Base-by-base conservation (phyloP, 2,329 filamentous ascomycete species). In the Calonectria ilicicola region DNA sequence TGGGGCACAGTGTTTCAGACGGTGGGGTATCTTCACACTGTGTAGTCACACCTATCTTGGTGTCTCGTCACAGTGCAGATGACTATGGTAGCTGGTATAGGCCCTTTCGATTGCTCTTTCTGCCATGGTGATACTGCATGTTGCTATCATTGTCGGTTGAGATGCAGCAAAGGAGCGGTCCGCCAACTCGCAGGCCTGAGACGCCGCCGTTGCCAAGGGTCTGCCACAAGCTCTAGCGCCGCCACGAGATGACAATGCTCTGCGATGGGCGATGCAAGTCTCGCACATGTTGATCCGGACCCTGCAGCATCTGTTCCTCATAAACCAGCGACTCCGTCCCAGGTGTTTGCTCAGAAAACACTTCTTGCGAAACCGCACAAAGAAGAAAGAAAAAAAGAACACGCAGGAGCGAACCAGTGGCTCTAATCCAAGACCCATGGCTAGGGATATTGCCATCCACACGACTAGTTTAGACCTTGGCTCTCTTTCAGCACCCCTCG, bases 1-100 rank as follows among this genome's bases (percentile, higher is more conserved):
- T 72, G 70, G 70, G 65, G 70, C 58, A 72, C 70, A 72, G 70
- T 72, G 65, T 65, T 65, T 64, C 10, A 32, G 4, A 7, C 17
- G 58, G 69, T 65, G 65, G 65, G 65, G 58, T 72, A 23, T 44
- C 6, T 51, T 21, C 38, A 38, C 51, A 69, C 70, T 69, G 70
- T 72, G 29, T 5, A 3, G 15, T 7, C 10, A 12, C n/a, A 35
- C 65, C 6, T 21, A 51, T 29, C 49, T 21, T 21, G 23, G 26
- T 21, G 21, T 19, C 12, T 35, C 21, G 14, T 46, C 26, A 72
- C 70, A 69, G 70, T 72, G 70, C 65, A 62, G 17, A 51, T 46
- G 23, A 29, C 38, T 26, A 42, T 9, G 12, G 10, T 10, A 32
- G 27, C n/a, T 5, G 19, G n/a, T 15, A 58, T 35, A 14, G 32